phyloP scores from a whole-genome alignment of 2,329 filamentous ascomycete genomes.

The Cladosporium sp. region DNA sequence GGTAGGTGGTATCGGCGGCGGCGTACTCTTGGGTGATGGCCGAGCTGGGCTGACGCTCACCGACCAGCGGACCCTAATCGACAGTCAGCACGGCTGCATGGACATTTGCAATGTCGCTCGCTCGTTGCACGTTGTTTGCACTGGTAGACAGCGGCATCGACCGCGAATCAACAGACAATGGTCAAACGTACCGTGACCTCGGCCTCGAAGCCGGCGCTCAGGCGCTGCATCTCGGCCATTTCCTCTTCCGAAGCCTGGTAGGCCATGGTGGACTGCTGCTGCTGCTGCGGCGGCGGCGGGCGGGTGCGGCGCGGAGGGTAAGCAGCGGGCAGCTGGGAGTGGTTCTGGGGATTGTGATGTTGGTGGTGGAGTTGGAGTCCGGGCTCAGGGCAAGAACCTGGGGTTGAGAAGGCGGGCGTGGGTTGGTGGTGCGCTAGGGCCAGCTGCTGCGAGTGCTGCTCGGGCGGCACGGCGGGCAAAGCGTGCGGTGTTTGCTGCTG shows the following conservation, averaged over 20 bases:
- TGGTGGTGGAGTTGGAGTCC: slow-evolving; percentile 15
- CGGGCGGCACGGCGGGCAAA: neutral
- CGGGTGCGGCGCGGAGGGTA: neutral
- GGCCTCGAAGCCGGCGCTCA: slow-evolving; percentile 55
- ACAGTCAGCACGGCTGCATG: no score
- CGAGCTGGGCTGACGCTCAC: slow-evolving; percentile 68
- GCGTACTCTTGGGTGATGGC: slow-evolving; percentile 81
- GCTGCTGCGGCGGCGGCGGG: slow-evolving; percentile 12
- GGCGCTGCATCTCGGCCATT: slow-evolving; percentile 55
- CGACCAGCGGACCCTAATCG: slow-evolving; percentile 73
- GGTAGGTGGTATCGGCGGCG: slow-evolving; percentile 75
- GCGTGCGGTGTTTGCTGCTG: slow-evolving; percentile 20
- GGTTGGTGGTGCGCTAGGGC: slow-evolving; percentile 10
- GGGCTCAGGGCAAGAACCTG: neutral
- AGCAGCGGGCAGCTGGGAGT: slow-evolving; percentile 9
- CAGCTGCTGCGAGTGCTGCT: slow-evolving; percentile 7
- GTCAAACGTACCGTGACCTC: slow-evolving; percentile 44
- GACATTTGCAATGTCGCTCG: no score
- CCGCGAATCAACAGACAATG: slow-evolving; percentile 14
- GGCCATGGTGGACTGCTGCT: slow-evolving; percentile 29
- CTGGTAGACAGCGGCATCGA: neutral
- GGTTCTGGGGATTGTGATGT: slow-evolving; percentile 12
- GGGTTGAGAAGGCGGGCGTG: slow-evolving; percentile 5
- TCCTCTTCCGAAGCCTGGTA: slow-evolving; percentile 44
- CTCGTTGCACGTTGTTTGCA: neutral